Evolutionary conservation across 305 asterid species (phyloP).

Genomic region (Salvia sclarea): DNA sequence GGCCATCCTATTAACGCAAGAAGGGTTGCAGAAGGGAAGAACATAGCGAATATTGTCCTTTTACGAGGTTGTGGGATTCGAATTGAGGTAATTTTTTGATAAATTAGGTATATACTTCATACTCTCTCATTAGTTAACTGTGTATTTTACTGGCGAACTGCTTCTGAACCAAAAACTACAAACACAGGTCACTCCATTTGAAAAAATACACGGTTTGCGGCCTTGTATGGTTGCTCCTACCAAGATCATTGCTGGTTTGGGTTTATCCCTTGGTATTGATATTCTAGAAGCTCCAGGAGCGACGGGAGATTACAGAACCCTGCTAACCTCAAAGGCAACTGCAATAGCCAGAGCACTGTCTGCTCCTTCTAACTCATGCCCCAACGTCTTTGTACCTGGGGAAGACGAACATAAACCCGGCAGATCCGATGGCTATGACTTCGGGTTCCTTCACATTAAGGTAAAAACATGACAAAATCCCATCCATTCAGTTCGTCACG

Average conservation of each 20-base stretch:
- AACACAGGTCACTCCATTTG: conserved; percentile 82
- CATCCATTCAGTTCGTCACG: not conserved
- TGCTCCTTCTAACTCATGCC: conserved; percentile 62
- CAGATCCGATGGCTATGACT: conserved; percentile 71
- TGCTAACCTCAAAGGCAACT: conserved; percentile 83
- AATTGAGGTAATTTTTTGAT: conserved; percentile 65
- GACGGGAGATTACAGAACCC: conserved; percentile 90
- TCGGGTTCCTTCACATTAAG: conserved; percentile 95
- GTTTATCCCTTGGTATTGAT: conserved; percentile 91
- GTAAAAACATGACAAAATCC: conserved; percentile 36
- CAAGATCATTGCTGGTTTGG: conserved; percentile 94
- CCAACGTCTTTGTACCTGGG: conserved; percentile 89
- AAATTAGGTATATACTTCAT: conserved; percentile 1
- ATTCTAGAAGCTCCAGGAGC: conserved; percentile 97
- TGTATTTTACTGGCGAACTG: conserved; percentile 1
- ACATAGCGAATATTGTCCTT: conserved; percentile 79
- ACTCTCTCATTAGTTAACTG: conserved; percentile 20
- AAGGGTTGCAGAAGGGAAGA: conserved; percentile 82
- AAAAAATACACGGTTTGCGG: conserved; percentile 62
- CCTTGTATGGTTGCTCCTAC: conserved; percentile 99
- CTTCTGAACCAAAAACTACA: conserved; percentile 13
- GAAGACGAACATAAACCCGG: conserved; percentile 87
- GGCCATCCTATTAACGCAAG: conserved; percentile 72
- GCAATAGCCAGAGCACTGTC: conserved; percentile 86
- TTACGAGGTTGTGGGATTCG: conserved; percentile 96